phyloP scores from a whole-genome alignment of 441 rosid genomes.

The Hura crepitans region DNA sequence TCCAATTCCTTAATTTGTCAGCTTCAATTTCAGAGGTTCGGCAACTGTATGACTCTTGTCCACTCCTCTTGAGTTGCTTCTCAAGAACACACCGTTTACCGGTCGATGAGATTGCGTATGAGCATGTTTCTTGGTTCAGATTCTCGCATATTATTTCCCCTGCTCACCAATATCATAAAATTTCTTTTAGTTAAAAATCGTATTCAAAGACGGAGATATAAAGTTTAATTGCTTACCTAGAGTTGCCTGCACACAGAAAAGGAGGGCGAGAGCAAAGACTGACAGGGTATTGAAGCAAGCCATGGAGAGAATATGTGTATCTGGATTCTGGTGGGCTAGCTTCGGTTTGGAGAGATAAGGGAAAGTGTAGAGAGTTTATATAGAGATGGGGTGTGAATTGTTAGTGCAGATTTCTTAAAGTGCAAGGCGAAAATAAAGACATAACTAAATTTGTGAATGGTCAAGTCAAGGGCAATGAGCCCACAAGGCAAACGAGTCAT shows the following conservation, averaged over 20 bases:
- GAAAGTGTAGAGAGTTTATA: slow-evolving; percentile 7
- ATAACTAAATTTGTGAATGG: background rate
- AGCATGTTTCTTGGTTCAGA: slow-evolving; percentile 52
- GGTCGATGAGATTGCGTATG: slow-evolving; percentile 61
- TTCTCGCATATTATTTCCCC: slow-evolving; percentile 55
- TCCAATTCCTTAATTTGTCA: slow-evolving; percentile 47
- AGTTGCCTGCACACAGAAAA: slow-evolving; percentile 27
- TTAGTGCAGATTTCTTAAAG: background rate
- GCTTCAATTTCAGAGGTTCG: slow-evolving; percentile 64
- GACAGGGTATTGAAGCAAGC: slow-evolving; percentile 33
- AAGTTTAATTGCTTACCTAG: no score
- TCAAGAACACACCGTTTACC: slow-evolving; percentile 76
- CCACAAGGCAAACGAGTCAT: background rate
- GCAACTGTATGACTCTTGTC: slow-evolving; percentile 51
- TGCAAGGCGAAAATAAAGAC: background rate
- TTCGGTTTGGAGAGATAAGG: no score
- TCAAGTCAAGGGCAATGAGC: background rate
- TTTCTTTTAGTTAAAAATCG: no score
- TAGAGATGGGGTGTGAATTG: slow-evolving; percentile 8
- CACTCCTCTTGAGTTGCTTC: slow-evolving; percentile 51
- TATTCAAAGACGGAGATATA: no score
- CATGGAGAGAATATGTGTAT: slow-evolving; percentile 18
- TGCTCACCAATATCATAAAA: no score
- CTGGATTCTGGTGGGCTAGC: no score
- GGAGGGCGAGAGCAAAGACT: slow-evolving; percentile 30